Percentiles rank a stretch among this genome's conserved stretches.
Conservation (phyloP, 768 basidiomycete genomes). For the Daedaleopsis sinensis region DNA sequence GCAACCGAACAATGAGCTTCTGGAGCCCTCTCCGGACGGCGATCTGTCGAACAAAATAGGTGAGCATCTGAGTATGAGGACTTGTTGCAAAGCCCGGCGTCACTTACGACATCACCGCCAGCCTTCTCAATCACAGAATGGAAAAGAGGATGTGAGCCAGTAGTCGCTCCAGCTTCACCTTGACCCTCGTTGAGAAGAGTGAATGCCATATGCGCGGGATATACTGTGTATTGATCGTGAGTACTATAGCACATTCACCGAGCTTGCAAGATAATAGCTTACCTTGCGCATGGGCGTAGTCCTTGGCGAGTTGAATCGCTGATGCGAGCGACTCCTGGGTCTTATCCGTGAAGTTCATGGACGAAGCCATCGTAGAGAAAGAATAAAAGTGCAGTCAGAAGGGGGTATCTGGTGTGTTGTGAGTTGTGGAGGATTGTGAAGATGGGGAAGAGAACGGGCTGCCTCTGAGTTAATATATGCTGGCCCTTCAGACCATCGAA, state of each 20-base stretch:
- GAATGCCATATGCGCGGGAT: slow-evolving; percentile 83
- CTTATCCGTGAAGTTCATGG: slow-evolving; percentile 87
- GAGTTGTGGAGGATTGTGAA: slow-evolving; percentile 3
- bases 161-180: slow-evolving; percentile 39
- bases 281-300: slow-evolving; percentile 85
- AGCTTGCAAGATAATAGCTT: slow-evolving; percentile 19
- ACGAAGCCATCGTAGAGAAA: slow-evolving; percentile 45
- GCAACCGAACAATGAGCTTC: slow-evolving; percentile 77
- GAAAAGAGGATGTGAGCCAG: slow-evolving; percentile 62
- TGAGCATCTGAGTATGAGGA: not conserved
- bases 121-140: slow-evolving; percentile 77
- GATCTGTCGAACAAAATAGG: slow-evolving; percentile 36
- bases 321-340: slow-evolving; percentile 68
- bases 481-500: slow-evolving; percentile 4
- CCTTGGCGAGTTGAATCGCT: slow-evolving; percentile 81
- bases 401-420: slow-evolving; percentile 10
- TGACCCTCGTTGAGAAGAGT: slow-evolving; percentile 75
- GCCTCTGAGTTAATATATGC: slow-evolving; percentile 11
- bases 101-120: slow-evolving; percentile 80
- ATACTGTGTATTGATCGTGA: slow-evolving; percentile 47
- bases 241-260: not conserved
- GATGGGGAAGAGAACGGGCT: not conserved
- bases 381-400: slow-evolving; percentile 27
- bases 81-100: not conserved
- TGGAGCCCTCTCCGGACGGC: slow-evolving; percentile 72